A percentile compares a stretch with the other conserved stretches of the same genome.
These are phyloP conservation scores for Agrocybe praecox DNA, from an alignment of 768 basidiomycete species.

Conservation along the genomic window DNA sequence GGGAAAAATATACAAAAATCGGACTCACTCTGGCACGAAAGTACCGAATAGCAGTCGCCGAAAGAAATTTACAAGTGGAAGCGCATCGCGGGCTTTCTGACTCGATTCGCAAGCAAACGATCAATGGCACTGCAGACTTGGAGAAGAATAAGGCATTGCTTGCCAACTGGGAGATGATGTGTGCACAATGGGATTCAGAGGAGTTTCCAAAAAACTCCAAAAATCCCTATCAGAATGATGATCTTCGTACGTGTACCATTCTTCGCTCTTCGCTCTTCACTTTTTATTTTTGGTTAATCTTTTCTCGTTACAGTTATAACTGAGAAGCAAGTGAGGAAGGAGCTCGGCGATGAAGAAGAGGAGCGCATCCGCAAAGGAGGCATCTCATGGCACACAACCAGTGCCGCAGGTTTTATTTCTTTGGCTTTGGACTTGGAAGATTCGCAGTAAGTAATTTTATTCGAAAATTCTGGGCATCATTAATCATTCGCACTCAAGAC, in stretches of 20 bases:
- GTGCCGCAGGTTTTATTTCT: neutral
- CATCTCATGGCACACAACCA: neutral
- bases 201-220: neutral
- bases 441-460: conserved; percentile 4
- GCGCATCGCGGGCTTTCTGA: neutral
- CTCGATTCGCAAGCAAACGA: neutral
- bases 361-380: neutral
- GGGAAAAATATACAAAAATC: no score
- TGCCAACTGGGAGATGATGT: neutral
- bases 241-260: neutral
- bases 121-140: no score
- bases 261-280: neutral
- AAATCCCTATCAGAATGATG: neutral
- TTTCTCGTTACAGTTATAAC: neutral
- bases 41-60: neutral
- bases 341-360: neutral
- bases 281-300: neutral
- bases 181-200: conserved; percentile 2
- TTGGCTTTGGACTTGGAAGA: conserved; percentile 3
- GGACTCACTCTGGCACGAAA: no score
- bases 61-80: neutral
- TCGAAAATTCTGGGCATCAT: no score
- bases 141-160: no score
- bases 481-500: conserved; percentile 3
- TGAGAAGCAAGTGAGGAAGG: no score